Percentiles rank a stretch among this genome's conserved stretches.
Conservation (phyloP, 768 basidiomycete genomes). For the Lactarius hengduanensis region DNA sequence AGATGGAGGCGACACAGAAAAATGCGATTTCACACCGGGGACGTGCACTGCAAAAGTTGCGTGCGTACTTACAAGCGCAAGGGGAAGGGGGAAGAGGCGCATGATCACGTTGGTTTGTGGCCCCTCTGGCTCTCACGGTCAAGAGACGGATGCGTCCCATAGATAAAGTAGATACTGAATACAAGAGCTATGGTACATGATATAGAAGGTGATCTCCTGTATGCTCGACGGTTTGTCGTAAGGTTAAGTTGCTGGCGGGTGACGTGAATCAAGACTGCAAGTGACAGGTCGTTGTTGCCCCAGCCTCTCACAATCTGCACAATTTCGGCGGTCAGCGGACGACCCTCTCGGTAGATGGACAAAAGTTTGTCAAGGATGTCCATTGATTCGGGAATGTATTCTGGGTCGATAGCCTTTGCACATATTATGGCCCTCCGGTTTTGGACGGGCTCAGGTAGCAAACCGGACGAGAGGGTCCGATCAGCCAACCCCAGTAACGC, state of each 20-base stretch:
- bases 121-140: not conserved
- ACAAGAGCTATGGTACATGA: not conserved
- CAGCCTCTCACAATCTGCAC: no score
- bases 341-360: no score
- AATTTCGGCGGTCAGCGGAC: no score
- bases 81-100: conserved; percentile 12
- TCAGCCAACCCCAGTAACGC: no score
- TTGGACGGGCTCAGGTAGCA: no score
- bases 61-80: conserved; percentile 39
- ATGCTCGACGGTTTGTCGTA: not conserved
- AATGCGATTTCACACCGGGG: conserved; percentile 66
- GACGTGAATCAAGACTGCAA: not conserved
- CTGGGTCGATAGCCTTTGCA: no score
- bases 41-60: conserved; percentile 59
- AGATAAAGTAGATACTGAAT: not conserved
- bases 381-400: no score
- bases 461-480: no score
- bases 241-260: not conserved
- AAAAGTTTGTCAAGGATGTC: no score
- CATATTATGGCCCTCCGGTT: no score
- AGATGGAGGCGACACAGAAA: conserved; percentile 64
- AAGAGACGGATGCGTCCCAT: not conserved
- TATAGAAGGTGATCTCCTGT: no score
- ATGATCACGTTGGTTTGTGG: not conserved
- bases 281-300: not conserved